phyloP scores from a whole-genome alignment of 306 rosid genomes.

The Vigna reflexopilosa region DNA sequence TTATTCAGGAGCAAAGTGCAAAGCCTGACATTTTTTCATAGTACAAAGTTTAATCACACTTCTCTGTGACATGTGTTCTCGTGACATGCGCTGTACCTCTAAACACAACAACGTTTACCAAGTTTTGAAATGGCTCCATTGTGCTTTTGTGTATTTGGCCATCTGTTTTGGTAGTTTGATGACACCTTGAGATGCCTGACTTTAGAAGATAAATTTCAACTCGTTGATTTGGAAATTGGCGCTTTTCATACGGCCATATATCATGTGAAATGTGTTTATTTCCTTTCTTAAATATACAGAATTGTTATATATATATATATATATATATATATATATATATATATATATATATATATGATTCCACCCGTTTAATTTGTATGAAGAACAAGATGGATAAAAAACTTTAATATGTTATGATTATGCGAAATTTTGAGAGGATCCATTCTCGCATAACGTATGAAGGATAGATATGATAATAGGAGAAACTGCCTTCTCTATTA shows the following conservation, averaged over 20 bases:
- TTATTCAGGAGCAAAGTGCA: conserved; percentile 63
- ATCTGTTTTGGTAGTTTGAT: not conserved
- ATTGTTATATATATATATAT: too few species aligned
- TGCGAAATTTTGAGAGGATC: not conserved
- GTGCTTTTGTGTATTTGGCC: not conserved
- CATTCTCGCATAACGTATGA: not conserved
- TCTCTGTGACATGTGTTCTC: not conserved
- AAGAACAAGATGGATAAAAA: not conserved
- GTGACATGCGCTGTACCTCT: not conserved
- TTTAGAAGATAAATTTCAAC: not conserved
- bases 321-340: too few species aligned
- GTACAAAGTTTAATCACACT: not conserved
- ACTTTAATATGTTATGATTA: not conserved
- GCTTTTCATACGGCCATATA: not conserved
- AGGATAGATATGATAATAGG: not conserved
- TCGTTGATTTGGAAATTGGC: not conserved
- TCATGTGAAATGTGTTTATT: not conserved
- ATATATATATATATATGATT: too few species aligned
- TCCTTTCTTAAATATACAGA: too few species aligned
- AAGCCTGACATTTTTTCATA: not conserved
- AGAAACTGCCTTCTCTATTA: not conserved
- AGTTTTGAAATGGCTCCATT: conserved; percentile 1
- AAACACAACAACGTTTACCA: not conserved
- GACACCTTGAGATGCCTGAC: conserved; percentile 21
- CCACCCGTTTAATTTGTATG: too few species aligned